Conservation (phyloP, 2,329 filamentous ascomycete species). For the Colletotrichum caudatum region DNA sequence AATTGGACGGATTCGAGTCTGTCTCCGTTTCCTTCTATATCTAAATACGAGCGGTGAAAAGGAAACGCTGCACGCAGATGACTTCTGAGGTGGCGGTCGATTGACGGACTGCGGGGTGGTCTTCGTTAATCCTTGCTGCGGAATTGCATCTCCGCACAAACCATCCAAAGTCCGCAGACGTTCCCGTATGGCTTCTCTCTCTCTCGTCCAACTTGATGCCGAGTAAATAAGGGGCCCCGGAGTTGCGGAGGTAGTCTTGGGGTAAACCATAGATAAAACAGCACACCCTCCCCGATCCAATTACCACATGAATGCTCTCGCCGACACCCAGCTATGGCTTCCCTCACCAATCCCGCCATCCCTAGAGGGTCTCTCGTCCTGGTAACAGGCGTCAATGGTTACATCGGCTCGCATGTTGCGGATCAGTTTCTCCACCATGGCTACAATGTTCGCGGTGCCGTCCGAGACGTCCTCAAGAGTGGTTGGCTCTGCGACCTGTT, state of each 20-base stretch:
- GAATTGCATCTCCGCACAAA: not conserved
- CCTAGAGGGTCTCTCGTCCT: slow-evolving; percentile 44
- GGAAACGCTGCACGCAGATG: not conserved
- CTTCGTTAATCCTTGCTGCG: not conserved
- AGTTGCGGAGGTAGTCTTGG: not conserved
- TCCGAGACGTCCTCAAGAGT: slow-evolving; percentile 48
- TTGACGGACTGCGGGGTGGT: not conserved
- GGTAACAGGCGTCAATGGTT: slow-evolving; percentile 58
- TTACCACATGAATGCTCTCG: not conserved
- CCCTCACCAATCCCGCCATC: slow-evolving; percentile 1
- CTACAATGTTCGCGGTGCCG: slow-evolving; percentile 55
- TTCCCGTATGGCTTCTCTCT: too few species aligned
- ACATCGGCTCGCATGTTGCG: slow-evolving; percentile 55
- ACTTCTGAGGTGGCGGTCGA: not conserved
- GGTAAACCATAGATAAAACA: too few species aligned
- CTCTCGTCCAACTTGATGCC: not conserved
- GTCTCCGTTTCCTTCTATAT: not conserved
- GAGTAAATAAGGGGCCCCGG: not conserved
- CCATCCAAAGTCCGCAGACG: not conserved
- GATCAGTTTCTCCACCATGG: slow-evolving; percentile 51
- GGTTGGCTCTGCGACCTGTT: slow-evolving; percentile 47
- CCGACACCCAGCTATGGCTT: not conserved
- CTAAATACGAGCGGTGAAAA: too few species aligned
- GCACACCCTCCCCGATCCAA: not conserved
- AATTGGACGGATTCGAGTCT: not conserved